Conservation (phyloP, 2,329 filamentous ascomycete genomes). For the Fusarium piperis region DNA sequence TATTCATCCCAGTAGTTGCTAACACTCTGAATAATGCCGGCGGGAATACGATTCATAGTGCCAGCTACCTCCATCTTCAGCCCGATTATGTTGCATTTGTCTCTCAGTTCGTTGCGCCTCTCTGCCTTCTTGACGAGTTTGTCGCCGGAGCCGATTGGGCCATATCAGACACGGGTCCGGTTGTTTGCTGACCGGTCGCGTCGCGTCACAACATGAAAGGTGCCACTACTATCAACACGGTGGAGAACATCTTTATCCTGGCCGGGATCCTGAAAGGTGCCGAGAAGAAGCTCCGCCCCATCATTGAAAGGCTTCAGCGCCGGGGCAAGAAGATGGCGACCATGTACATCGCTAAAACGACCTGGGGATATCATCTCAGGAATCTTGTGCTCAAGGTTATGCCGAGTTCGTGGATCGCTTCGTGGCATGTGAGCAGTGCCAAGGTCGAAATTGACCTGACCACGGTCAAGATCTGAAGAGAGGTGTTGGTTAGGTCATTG, state of each 20-base stretch:
- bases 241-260: conserved; percentile 43
- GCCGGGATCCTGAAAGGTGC: conserved; percentile 46
- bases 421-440: not conserved
- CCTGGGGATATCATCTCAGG: not conserved
- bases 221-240: not conserved
- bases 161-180: not conserved
- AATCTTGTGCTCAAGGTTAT: not conserved
- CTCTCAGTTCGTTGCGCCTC: conserved; percentile 38
- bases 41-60: conserved; percentile 46
- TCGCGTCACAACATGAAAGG: not conserved
- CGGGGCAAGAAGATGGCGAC: not conserved
- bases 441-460: not conserved
- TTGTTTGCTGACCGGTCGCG: not conserved
- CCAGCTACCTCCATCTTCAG: conserved; percentile 49
- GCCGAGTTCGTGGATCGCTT: not conserved
- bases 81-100: conserved; percentile 44
- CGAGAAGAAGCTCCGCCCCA: conserved; percentile 2
- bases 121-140: conserved; percentile 43
- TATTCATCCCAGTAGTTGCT: conserved; percentile 48
- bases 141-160: conserved; percentile 45
- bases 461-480: not conserved
- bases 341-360: not conserved
- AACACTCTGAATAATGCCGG: conserved; percentile 46
- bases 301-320: not conserved
- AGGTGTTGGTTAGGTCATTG: not conserved